phyloP scores from a whole-genome alignment of 805 yeast genomes.

The Dipodascus geniculatus region DNA sequence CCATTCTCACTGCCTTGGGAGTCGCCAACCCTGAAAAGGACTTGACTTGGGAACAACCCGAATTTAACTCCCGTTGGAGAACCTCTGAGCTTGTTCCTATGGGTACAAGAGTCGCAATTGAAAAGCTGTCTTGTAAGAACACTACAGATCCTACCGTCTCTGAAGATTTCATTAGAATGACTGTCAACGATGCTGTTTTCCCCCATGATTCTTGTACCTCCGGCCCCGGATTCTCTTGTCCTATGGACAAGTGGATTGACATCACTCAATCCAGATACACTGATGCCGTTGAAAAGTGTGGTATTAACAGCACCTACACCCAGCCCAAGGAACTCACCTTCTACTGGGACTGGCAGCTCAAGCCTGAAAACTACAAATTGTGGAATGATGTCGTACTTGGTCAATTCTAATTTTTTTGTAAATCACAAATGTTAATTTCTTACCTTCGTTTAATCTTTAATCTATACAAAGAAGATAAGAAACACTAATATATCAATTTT shows the following conservation, averaged over 20 bases:
- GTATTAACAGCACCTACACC: conserved; percentile 1
- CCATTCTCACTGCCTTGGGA: conserved; percentile 39
- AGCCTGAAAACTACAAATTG: background rate
- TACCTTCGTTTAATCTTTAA: background rate
- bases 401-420: background rate
- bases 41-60: conserved; percentile 34
- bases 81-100: conserved; percentile 41
- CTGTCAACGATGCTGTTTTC: conserved; percentile 43
- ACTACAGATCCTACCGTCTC: conserved; percentile 15
- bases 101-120: conserved; percentile 44
- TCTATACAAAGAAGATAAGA: no score
- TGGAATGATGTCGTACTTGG: background rate
- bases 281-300: background rate
- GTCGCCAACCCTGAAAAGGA: conserved; percentile 30
- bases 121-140: conserved; percentile 35
- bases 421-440: background rate
- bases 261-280: background rate
- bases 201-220: conserved; percentile 36
- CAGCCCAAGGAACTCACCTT: conserved; percentile 18
- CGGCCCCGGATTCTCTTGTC: conserved; percentile 46
- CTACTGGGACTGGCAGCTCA: conserved; percentile 20
- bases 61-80: conserved; percentile 38
- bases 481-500: no score
- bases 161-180: conserved; percentile 33
- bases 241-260: conserved; percentile 22